Conservation (phyloP, 179 eudicot species). For the Amaranthus tricolor region DNA sequence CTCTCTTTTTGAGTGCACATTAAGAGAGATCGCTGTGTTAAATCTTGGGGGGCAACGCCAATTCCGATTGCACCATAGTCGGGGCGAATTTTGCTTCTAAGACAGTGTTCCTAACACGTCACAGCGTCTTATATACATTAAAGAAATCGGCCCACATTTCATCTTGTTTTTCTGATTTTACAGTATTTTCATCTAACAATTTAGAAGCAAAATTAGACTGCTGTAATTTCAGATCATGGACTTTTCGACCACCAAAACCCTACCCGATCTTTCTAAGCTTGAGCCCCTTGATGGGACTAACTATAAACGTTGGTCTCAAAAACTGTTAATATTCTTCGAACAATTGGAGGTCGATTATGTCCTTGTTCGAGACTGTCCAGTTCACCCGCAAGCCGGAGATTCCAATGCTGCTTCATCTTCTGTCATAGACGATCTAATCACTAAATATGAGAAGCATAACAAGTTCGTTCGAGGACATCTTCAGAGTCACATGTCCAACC, state of each 20-base stretch:
- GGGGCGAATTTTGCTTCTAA: neutral
- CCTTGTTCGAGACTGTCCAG: neutral
- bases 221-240: neutral
- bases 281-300: neutral
- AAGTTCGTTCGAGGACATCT: neutral
- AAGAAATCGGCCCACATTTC: neutral
- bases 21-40: neutral
- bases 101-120: neutral
- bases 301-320: neutral
- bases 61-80: neutral
- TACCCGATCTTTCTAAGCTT: neutral
- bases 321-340: neutral
- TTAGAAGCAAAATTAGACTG: neutral
- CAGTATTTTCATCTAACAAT: neutral
- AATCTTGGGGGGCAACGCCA: neutral
- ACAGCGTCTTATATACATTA: neutral
- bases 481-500: neutral
- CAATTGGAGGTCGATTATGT: slow-evolving; percentile 2
- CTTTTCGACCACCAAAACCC: neutral
- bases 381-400: neutral
- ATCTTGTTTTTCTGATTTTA: neutral
- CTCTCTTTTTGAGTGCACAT: neutral
- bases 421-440: neutral
- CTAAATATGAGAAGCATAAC: neutral
- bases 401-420: neutral